Evolutionary conservation across 1,284 basidiomycete species (phyloP).

Genomic region (Rhodotorula glutinis): DNA sequence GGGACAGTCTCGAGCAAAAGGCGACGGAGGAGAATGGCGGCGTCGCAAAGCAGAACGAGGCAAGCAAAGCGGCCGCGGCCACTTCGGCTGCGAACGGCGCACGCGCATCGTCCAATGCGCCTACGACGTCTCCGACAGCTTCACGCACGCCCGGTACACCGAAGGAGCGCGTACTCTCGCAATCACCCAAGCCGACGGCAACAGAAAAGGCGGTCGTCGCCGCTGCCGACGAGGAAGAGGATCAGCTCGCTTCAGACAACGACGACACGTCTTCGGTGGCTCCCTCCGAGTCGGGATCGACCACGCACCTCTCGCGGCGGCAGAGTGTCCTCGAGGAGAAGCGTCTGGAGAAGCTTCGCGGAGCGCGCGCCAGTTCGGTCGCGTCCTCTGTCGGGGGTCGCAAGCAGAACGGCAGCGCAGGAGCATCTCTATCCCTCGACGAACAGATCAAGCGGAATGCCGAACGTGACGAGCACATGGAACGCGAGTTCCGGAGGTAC

Average conservation of each 20-base stretch:
- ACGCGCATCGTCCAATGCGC: neutral
- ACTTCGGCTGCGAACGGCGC: neutral
- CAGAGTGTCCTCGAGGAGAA: conserved; percentile 47
- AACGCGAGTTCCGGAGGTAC: conserved; percentile 86
- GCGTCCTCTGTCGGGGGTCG: conserved; percentile 44
- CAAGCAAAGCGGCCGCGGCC: neutral
- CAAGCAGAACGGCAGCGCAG: conserved; percentile 12
- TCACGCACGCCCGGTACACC: neutral
- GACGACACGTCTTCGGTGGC: conserved; percentile 20
- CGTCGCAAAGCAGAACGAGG: conserved; percentile 18
- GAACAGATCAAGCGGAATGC: conserved; percentile 23
- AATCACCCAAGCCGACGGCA: no score
- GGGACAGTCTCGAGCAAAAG: conserved; percentile 67
- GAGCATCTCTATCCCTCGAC: conserved; percentile 52
- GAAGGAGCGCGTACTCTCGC: neutral
- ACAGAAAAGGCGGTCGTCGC: no score
- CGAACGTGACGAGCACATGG: conserved; percentile 67
- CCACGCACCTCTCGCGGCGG: conserved; percentile 10
- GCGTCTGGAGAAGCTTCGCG: conserved; percentile 43
- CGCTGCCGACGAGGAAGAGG: conserved; percentile 55
- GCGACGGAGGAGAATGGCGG: conserved; percentile 55
- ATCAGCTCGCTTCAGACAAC: conserved; percentile 37
- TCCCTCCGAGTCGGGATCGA: conserved; percentile 25
- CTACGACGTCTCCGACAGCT: conserved; percentile 2
- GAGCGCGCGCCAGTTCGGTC: conserved; percentile 55